A percentile compares a stretch with the other conserved stretches of the same genome.
Conservation (phyloP, 371 early-diverging fungal species). For the Mycotypha africana region DNA sequence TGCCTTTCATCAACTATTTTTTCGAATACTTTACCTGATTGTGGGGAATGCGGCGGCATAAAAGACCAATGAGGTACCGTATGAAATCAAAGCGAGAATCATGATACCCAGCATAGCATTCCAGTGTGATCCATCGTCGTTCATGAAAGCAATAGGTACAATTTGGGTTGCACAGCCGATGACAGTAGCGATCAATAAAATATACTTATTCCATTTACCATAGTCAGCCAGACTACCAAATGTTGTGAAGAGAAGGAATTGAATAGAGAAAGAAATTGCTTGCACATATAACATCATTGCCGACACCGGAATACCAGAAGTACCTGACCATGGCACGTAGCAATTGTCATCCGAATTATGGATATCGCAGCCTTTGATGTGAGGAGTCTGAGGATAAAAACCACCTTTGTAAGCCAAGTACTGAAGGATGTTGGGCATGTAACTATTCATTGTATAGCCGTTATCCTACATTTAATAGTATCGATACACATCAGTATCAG, state of each 20-base stretch:
- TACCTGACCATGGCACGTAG: conserved; percentile 27
- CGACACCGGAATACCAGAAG: conserved; percentile 30
- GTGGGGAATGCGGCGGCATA: conserved; percentile 47
- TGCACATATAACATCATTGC: conserved; percentile 46
- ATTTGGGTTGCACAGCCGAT: conserved; percentile 40
- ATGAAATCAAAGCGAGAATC: conserved; percentile 33
- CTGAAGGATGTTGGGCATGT: conserved; percentile 43
- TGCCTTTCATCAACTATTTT: no score
- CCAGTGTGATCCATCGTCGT: conserved; percentile 41
- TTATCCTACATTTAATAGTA: conserved; percentile 34
- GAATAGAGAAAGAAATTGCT: conserved; percentile 40
- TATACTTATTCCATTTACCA: conserved; percentile 40
- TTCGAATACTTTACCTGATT: conserved; percentile 21
- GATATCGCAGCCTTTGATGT: conserved; percentile 26
- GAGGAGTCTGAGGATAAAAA: conserved; percentile 26
- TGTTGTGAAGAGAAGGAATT: conserved; percentile 40
- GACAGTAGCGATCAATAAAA: conserved; percentile 32
- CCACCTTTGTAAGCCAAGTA: conserved; percentile 38
- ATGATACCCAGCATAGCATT: conserved; percentile 41
- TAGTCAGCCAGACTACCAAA: conserved; percentile 47
- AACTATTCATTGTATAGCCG: conserved; percentile 40
- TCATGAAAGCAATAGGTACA: conserved; percentile 29
- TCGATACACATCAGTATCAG: no score
- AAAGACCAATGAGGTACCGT: conserved; percentile 45
- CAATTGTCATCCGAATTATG: conserved; percentile 23